Conservation (phyloP, 2,329 filamentous ascomycete genomes). For the Ophiostoma ulmi region DNA sequence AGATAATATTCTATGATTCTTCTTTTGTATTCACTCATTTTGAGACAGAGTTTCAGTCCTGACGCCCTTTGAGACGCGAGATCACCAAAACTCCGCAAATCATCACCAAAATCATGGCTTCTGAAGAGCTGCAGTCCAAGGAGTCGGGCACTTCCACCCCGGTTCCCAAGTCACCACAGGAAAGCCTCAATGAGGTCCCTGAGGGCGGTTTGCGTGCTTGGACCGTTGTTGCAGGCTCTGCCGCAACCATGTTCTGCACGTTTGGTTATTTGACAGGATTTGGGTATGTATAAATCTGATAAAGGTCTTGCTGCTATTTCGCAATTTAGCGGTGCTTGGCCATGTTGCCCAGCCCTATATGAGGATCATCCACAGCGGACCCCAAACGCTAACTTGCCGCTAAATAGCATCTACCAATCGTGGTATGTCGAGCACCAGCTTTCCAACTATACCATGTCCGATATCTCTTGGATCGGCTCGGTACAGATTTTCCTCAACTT, state of each 20-base stretch:
- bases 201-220: conserved; percentile 26
- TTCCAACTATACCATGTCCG: conserved; percentile 39
- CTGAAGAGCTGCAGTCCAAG: conserved; percentile 3
- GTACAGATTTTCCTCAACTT: conserved; percentile 43
- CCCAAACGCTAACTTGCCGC: background rate
- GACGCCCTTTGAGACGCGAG: background rate
- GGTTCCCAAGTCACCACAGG: background rate
- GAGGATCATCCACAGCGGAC: background rate
- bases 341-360: background rate
- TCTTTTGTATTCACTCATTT: background rate
- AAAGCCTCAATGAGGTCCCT: background rate
- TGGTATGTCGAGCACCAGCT: conserved; percentile 45
- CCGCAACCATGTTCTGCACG: conserved; percentile 28
- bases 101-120: background rate
- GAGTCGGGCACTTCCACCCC: background rate
- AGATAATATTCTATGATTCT: background rate
- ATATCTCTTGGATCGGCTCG: conserved; percentile 47
- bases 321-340: background rate
- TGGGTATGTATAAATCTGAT: background rate
- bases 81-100: background rate
- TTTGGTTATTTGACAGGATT: conserved; percentile 28
- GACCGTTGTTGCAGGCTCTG: conserved; percentile 30
- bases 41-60: background rate
- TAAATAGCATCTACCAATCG: conserved; percentile 40
- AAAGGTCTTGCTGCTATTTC: background rate